These are phyloP conservation scores for Diaporthe sp. DNA, from an alignment of 2,329 filamentous ascomycete species.

Conservation along the genomic window DNA sequence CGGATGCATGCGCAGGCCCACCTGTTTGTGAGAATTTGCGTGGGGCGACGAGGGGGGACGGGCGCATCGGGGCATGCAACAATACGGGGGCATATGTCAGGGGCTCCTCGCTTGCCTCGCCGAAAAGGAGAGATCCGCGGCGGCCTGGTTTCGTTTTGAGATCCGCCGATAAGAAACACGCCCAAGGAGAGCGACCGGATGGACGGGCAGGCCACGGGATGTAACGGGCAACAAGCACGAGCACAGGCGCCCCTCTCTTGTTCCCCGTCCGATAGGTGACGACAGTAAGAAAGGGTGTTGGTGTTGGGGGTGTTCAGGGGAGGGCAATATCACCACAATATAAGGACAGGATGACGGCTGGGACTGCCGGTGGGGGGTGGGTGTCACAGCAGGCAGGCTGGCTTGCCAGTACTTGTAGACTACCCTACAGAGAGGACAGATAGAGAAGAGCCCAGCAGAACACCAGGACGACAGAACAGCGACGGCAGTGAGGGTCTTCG, in stretches of 20 bases:
- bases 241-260: constrained; percentile 11
- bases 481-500: background rate
- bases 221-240: background rate
- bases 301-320: background rate
- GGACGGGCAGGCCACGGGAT: constrained; percentile 9
- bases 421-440: background rate
- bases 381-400: background rate
- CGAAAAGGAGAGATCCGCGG: constrained; percentile 29
- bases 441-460: background rate
- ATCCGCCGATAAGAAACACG: constrained; percentile 28
- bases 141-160: constrained; percentile 26
- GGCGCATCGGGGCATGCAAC: constrained; percentile 30
- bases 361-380: background rate
- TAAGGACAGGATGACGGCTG: constrained; percentile 25
- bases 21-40: constrained; percentile 20
- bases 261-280: background rate
- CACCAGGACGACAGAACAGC: background rate
- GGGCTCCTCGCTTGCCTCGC: constrained; percentile 26
- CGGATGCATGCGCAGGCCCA: constrained; percentile 19
- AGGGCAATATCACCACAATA: constrained; percentile 30
- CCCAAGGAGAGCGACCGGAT: background rate
- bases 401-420: background rate
- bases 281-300: background rate
- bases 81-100: constrained; percentile 30
- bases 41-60: constrained; percentile 16